Percentiles rank a stretch among this genome's conserved stretches.
Evolutionary conservation across 768 basidiomycete species (phyloP).

Genomic region (Boletus rufocinnamomeus): DNA sequence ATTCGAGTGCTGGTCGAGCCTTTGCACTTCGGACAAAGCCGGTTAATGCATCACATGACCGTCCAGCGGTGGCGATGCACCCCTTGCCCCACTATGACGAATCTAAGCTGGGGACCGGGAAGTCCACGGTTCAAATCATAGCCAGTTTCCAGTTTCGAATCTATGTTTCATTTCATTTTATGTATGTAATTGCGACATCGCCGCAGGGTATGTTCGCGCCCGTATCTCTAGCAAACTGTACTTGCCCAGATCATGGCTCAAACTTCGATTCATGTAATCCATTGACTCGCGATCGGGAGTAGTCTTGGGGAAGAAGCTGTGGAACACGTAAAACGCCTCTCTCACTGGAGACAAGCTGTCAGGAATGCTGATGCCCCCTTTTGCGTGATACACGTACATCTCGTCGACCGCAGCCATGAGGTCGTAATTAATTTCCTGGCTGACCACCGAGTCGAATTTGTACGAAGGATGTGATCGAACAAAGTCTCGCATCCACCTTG

Average conservation of each 20-base stretch:
- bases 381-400: slow-evolving; percentile 59
- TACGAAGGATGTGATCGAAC: slow-evolving; percentile 91
- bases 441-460: slow-evolving; percentile 90
- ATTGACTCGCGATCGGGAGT: slow-evolving; percentile 40
- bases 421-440: slow-evolving; percentile 91
- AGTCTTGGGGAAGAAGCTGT: slow-evolving; percentile 63
- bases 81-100: background rate
- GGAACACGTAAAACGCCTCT: slow-evolving; percentile 63
- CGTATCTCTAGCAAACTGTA: background rate
- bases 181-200: background rate
- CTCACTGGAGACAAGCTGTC: slow-evolving; percentile 47
- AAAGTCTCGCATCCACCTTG: slow-evolving; percentile 92
- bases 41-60: slow-evolving; percentile 30
- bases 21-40: slow-evolving; percentile 30
- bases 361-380: background rate
- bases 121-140: too few relatives aligned
- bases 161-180: background rate
- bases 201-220: slow-evolving; percentile 1
- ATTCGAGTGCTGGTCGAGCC: background rate
- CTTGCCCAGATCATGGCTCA: slow-evolving; percentile 19
- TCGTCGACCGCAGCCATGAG: slow-evolving; percentile 86
- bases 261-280: slow-evolving; percentile 29
- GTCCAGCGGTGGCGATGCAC: background rate
- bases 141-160: background rate
- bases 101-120: background rate